Evolutionary conservation across 106 monocot species (phyloP), one percentile per base, ranked within the genome.

Genomic region (Dioscorea zingiberensis): DNA sequence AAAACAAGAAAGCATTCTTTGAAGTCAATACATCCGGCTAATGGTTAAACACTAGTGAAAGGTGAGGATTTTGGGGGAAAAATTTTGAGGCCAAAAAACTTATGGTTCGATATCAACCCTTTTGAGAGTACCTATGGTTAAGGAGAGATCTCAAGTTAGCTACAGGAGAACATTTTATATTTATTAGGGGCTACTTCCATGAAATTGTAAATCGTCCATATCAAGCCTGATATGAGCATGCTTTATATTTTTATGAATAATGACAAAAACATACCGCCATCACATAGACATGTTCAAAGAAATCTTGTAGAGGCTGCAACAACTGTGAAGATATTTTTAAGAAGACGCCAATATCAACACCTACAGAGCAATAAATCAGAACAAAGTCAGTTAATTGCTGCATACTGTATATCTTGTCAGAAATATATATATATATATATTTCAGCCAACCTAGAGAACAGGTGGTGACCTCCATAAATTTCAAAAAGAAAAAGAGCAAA

Each of bases 241-340:
- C n/a, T 51, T 51, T 18, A 51, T 18, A 51, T 18, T 51, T 2
- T 13, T 12, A 28, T 25, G 16, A 57, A 46, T 9, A 21, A 17
- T 63, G 5, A 2, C 12, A 15, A 55, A 76, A 58, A 21, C 86
- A 62, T 88, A 95, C 95, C 78, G 55, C 85, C 95, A 95, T 95
- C 21, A 95, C 95, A 72, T 69, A 95, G 21, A 95, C 91, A 59
- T 88, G 85, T 69, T 81, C 79, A 67, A 95, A 95, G 76, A 95
- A 95, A 77, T 85, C 76, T 66, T 95, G 83, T 21, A 95, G 83
- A 54, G 95, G 91, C 72, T 80, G 80, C 11, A 85, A 54, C 67
- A 95, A 75, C 59, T 83, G 57, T 54, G 67, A 75, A 27, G 95
- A 95, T 49, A 71, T 64, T 60, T 69, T 59, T 0, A 85, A 65